Evolutionary conservation across 164 flowering plant genomes (phyloP).

Genomic region (Vitis labrusca): DNA sequence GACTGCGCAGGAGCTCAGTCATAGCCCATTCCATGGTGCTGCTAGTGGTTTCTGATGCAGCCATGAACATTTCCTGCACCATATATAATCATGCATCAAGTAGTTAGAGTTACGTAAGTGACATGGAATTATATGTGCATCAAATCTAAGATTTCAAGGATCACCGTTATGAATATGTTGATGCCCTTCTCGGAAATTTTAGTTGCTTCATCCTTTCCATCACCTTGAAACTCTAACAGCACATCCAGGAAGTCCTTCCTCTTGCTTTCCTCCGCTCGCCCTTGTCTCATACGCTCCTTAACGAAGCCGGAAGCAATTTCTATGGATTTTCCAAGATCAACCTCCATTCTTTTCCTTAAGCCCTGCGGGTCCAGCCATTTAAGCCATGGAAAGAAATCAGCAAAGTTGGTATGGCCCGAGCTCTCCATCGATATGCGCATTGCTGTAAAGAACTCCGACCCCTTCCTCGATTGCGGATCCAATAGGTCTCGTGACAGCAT

Average conservation of each 20-base stretch:
- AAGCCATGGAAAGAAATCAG: slow-evolving; percentile 38
- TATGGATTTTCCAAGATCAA: slow-evolving; percentile 33
- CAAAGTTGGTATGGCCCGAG: slow-evolving; percentile 30
- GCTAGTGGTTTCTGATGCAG: slow-evolving; percentile 56
- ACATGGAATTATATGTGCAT: too few species aligned
- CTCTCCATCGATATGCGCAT: slow-evolving; percentile 34
- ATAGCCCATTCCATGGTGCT: slow-evolving; percentile 69
- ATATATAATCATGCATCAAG: background rate
- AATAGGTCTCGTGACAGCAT: slow-evolving; percentile 42
- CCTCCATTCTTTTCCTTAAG: slow-evolving; percentile 29
- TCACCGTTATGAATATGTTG: slow-evolving; percentile 40
- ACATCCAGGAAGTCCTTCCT: slow-evolving; percentile 44
- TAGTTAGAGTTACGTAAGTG: too few species aligned
- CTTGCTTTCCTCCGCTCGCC: background rate
- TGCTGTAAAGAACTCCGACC: slow-evolving; percentile 28
- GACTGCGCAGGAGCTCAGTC: slow-evolving; percentile 57
- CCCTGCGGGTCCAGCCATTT: slow-evolving; percentile 39
- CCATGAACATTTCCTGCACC: slow-evolving; percentile 52
- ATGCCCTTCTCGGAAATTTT: slow-evolving; percentile 29
- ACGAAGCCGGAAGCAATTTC: slow-evolving; percentile 32
- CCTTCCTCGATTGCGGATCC: slow-evolving; percentile 25
- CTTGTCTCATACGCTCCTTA: slow-evolving; percentile 22
- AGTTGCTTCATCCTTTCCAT: slow-evolving; percentile 28
- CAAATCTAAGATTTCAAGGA: background rate
- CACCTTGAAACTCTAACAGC: slow-evolving; percentile 42